phyloP scores from a whole-genome alignment of 495 filamentous ascomycete species.

The Tuber umbilicatum region DNA sequence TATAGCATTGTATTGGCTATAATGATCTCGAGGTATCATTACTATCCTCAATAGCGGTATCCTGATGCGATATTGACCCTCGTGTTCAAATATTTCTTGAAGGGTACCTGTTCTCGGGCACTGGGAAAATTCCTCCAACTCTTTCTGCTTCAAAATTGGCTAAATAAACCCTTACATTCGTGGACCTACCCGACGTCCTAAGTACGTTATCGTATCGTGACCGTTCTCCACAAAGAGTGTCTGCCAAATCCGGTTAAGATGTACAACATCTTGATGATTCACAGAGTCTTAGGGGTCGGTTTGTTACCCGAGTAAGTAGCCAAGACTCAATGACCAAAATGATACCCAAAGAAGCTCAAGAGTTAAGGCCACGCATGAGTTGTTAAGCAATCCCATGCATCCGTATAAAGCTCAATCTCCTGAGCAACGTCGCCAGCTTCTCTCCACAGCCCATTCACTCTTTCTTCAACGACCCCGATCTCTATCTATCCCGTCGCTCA shows the following conservation, averaged over 20 bases:
- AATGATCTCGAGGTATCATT: too few species aligned
- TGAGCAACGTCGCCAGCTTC: slow-evolving; percentile 10
- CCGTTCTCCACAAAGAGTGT: background rate
- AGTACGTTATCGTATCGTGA: background rate
- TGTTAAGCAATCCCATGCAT: slow-evolving; percentile 29
- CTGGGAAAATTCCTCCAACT: too few species aligned
- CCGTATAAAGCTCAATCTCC: slow-evolving; percentile 11
- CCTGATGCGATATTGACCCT: too few species aligned
- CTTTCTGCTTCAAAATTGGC: too few species aligned
- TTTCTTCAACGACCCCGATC: slow-evolving; percentile 7
- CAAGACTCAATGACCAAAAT: background rate
- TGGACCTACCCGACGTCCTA: too few species aligned
- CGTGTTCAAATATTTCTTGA: too few species aligned
- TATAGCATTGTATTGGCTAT: too few species aligned
- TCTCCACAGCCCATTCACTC: slow-evolving; percentile 18
- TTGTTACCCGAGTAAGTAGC: background rate
- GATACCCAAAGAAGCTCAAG: background rate
- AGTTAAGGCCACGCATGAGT: background rate
- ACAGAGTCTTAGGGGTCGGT: background rate
- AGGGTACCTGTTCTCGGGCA: too few species aligned
- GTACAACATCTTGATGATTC: background rate
- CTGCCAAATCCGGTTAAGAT: background rate
- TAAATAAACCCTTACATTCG: too few species aligned
- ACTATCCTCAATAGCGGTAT: too few species aligned
- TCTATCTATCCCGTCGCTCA: slow-evolving; percentile 7